phyloP scores from a whole-genome alignment of 2,329 filamentous ascomycete genomes.

The Aureobasidium musti region DNA sequence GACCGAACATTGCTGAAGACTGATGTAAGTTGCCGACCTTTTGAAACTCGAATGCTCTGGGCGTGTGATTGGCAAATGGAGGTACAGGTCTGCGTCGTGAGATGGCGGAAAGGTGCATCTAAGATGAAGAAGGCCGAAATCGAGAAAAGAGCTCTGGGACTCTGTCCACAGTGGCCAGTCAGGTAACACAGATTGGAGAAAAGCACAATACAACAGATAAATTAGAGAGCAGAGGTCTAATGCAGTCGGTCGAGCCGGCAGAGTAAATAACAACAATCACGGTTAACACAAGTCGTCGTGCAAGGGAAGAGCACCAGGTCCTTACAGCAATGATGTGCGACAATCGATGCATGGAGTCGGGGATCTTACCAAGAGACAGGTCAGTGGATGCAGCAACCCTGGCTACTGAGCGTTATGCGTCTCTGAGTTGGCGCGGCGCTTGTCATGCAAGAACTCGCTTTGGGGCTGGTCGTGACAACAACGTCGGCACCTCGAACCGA shows the following conservation, averaged over 20 bases:
- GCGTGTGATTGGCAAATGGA: conserved; percentile 42
- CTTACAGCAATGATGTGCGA: conserved; percentile 27
- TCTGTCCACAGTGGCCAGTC: background rate
- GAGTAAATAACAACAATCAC: conserved; percentile 24
- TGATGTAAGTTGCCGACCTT: conserved; percentile 33
- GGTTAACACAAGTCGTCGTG: conserved; percentile 5
- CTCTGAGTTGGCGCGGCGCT: conserved; percentile 13
- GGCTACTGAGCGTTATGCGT: conserved; percentile 2
- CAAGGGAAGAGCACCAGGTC: conserved; percentile 13
- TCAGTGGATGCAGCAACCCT: conserved; percentile 18
- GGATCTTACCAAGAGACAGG: conserved; percentile 11
- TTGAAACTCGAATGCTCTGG: conserved; percentile 39
- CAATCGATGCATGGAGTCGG: conserved; percentile 20
- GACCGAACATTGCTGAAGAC: conserved; percentile 32
- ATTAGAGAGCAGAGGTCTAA: background rate
- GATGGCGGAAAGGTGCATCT: conserved; percentile 41
- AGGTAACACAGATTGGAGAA: background rate
- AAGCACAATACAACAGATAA: background rate
- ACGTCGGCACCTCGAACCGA: background rate
- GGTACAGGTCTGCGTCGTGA: conserved; percentile 36
- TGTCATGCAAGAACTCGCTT: conserved; percentile 20
- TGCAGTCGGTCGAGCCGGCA: background rate
- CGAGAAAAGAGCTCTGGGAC: conserved; percentile 11
- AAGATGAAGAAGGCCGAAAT: conserved; percentile 32
- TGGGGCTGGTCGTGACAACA: conserved; percentile 10